These are phyloP conservation scores for Fusarium lyarnte DNA, from an alignment of 2,329 filamentous ascomycete genomes.

Conservation along the genomic window DNA sequence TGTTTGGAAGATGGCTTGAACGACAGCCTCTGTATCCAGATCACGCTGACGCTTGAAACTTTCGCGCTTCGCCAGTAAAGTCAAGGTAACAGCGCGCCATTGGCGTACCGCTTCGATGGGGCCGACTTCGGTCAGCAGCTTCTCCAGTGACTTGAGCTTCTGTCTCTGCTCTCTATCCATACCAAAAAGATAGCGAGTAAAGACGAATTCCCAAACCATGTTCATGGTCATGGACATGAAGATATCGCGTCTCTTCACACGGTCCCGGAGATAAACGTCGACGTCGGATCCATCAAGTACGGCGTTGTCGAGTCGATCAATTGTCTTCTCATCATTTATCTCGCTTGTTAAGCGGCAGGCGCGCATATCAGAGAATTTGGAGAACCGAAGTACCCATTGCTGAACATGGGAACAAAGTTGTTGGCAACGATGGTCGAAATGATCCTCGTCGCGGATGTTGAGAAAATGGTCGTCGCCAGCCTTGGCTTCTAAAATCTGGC, in stretches of 20 bases:
- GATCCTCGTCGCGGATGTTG: slow-evolving; percentile 85
- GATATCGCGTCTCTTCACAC: slow-evolving; percentile 87
- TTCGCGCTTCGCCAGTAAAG: slow-evolving; percentile 81
- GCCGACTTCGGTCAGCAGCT: slow-evolving; percentile 87
- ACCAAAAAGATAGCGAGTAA: slow-evolving; percentile 96
- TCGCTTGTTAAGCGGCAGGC: slow-evolving; percentile 85
- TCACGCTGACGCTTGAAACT: slow-evolving; percentile 85
- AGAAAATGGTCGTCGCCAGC: slow-evolving; percentile 78
- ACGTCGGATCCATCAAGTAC: slow-evolving; percentile 95
- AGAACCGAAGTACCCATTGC: slow-evolving; percentile 97
- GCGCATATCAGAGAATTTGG: slow-evolving; percentile 94
- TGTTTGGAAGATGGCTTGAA: slow-evolving; percentile 83
- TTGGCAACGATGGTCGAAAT: slow-evolving; percentile 94
- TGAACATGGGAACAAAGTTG: slow-evolving; percentile 95
- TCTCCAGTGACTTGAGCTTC: slow-evolving; percentile 96
- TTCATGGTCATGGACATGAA: slow-evolving; percentile 99
- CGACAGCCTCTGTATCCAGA: slow-evolving; percentile 94
- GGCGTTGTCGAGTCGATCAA: slow-evolving; percentile 92
- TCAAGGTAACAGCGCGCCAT: slow-evolving; percentile 96
- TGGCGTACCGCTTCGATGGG: slow-evolving; percentile 89
- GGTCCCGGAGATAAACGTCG: slow-evolving; percentile 85
- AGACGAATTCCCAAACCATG: slow-evolving; percentile 99
- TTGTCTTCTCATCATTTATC: slow-evolving; percentile 90
- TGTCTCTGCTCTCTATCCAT: slow-evolving; percentile 98
- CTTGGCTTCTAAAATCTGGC: slow-evolving; percentile 66